These are phyloP conservation scores for Pythium brachiatum DNA, from an alignment of 352 stramenopile species.

Conservation along the genomic window DNA sequence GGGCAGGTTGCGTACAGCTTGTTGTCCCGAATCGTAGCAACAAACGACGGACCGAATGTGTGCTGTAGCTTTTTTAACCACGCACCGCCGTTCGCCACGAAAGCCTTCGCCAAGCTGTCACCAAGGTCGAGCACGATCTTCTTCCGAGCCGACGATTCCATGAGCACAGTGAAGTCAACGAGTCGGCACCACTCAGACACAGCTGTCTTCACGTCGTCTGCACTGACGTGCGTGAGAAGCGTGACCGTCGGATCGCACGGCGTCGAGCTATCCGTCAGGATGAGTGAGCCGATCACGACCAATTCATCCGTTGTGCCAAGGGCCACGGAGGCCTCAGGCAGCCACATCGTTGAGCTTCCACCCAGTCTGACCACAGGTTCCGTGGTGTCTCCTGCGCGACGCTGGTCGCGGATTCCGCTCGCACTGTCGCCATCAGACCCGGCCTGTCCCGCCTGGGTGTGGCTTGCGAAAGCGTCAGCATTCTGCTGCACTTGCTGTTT, in stretches of 20 bases:
- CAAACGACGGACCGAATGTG: not conserved
- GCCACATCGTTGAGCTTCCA: constrained; percentile 7
- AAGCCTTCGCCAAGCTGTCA: not conserved
- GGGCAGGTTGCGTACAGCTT: constrained; percentile 12
- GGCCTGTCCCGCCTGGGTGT: no score
- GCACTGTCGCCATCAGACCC: no score
- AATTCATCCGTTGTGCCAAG: not conserved
- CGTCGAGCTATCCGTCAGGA: constrained; percentile 14
- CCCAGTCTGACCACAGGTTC: constrained; percentile 10
- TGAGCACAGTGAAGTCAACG: constrained; percentile 16
- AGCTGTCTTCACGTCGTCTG: constrained; percentile 14
- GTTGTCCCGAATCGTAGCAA: constrained; percentile 2
- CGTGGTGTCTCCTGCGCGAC: not conserved
- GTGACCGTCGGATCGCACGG: constrained; percentile 10
- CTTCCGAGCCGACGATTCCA: constrained; percentile 2
- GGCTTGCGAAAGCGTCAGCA: not conserved
- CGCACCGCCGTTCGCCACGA: constrained; percentile 3
- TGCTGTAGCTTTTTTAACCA: constrained; percentile 11
- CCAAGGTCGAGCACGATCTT: constrained; percentile 9
- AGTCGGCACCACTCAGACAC: constrained; percentile 20
- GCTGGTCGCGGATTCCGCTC: not conserved
- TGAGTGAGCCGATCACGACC: constrained; percentile 19
- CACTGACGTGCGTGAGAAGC: constrained; percentile 8
- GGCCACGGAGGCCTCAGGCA: not conserved
- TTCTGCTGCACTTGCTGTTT: constrained; percentile 2